Percentiles rank a stretch among this genome's conserved stretches.
Conservation (phyloP, 2,329 filamentous ascomycete species). For the Fusarium mundagurra region DNA sequence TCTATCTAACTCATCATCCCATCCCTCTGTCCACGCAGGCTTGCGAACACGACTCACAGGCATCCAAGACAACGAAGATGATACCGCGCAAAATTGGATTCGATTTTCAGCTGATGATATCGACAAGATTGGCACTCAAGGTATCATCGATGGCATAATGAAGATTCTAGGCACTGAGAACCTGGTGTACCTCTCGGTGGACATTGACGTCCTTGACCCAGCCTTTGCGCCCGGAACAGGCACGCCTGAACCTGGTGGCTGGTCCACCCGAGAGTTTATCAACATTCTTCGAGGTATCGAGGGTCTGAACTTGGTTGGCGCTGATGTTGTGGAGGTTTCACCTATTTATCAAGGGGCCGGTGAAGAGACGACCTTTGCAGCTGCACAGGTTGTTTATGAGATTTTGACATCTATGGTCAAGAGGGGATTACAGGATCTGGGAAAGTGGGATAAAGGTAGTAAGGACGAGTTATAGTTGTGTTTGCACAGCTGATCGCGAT, state of each 20-base stretch:
- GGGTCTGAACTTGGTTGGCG: conserved; percentile 83
- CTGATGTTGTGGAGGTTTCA: conserved; percentile 86
- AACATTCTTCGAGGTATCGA: conserved; percentile 84
- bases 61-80: conserved; percentile 74
- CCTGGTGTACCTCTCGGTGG: conserved; percentile 80
- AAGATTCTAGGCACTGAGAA: conserved; percentile 77
- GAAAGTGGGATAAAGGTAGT: conserved; percentile 42
- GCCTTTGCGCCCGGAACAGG: conserved; percentile 76
- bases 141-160: conserved; percentile 77
- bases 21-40: conserved; percentile 82
- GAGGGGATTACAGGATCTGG: conserved; percentile 53
- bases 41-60: conserved; percentile 80
- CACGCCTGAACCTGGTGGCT: conserved; percentile 89
- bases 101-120: conserved; percentile 85
- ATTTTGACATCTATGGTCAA: conserved; percentile 80
- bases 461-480: conserved; percentile 50
- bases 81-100: conserved; percentile 79
- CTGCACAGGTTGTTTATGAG: conserved; percentile 86
- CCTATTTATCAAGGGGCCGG: conserved; percentile 83
- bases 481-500: fast-evolving
- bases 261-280: conserved; percentile 90
- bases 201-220: conserved; percentile 89
- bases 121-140: conserved; percentile 79
- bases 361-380: conserved; percentile 84
- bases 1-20: conserved; percentile 73